Percentiles rank a stretch among this genome's conserved stretches.
Conservation (phyloP, 306 rosid genomes). For the Ceratonia siliqua region DNA sequence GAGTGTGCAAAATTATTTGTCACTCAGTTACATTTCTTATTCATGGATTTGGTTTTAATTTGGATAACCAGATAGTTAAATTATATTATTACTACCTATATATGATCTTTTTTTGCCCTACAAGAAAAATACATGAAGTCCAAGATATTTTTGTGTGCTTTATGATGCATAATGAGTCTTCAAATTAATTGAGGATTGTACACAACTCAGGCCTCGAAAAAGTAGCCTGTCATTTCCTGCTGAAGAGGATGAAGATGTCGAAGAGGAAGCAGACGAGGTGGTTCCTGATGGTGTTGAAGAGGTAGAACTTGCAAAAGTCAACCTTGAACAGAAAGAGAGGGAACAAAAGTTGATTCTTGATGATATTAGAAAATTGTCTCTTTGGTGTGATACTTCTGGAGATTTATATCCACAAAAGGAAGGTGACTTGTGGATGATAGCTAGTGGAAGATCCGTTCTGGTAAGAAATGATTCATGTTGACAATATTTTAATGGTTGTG, state of each 20-base stretch:
- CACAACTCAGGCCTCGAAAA: constrained; percentile 83
- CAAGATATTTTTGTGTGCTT: constrained; percentile 29
- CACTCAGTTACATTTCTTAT: neutral
- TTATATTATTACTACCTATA: neutral
- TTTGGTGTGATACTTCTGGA: constrained; percentile 58
- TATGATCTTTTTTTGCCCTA: neutral
- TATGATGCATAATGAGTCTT: constrained; percentile 26
- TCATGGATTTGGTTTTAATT: constrained; percentile 6
- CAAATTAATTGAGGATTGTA: constrained; percentile 40
- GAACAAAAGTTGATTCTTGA: constrained; percentile 81
- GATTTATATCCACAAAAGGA: constrained; percentile 74
- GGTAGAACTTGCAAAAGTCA: constrained; percentile 90
- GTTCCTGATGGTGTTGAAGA: constrained; percentile 99
- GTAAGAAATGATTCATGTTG: constrained; percentile 56
- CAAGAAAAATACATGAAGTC: constrained; percentile 24
- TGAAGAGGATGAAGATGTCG: constrained; percentile 94
- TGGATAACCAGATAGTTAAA: constrained; percentile 13
- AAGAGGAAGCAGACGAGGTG: constrained; percentile 96
- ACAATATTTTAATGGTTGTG: constrained; percentile 29
- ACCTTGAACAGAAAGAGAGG: constrained; percentile 82
- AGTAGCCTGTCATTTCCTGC: constrained; percentile 79
- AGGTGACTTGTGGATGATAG: constrained; percentile 87
- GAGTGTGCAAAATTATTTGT: constrained; percentile 1
- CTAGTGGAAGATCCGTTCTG: constrained; percentile 72
- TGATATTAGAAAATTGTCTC: constrained; percentile 79